Evolutionary conservation across 2,329 filamentous ascomycete genomes (phyloP).

Genomic region (Chrysoporthe austroafricana): DNA sequence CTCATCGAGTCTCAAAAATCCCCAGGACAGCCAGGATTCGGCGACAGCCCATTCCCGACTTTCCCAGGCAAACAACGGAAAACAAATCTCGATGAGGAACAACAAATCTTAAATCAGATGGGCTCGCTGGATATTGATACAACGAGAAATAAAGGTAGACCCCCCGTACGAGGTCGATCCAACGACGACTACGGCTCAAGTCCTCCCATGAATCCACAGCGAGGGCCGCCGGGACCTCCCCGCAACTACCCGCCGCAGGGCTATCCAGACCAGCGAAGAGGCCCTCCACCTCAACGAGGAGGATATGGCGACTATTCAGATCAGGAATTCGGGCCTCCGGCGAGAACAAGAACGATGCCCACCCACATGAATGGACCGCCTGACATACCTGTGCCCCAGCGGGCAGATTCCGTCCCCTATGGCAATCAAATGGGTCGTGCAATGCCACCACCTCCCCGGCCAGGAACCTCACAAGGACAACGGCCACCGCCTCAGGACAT

Average conservation of each 20-base stretch:
- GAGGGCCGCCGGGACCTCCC: slow-evolving; percentile 39
- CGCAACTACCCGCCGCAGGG: slow-evolving; percentile 43
- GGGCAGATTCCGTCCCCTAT: slow-evolving; percentile 51
- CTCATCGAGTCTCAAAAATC: slow-evolving; percentile 30
- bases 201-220: slow-evolving; percentile 42
- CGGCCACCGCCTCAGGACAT: slow-evolving; percentile 57
- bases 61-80: slow-evolving; percentile 47
- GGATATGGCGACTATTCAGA: slow-evolving; percentile 45
- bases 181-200: slow-evolving; percentile 36
- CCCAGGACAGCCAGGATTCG: slow-evolving; percentile 40
- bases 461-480: slow-evolving; percentile 58
- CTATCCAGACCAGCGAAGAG: slow-evolving; percentile 43
- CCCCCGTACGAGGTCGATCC: slow-evolving; percentile 31
- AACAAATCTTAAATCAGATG: slow-evolving; percentile 47
- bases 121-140: slow-evolving; percentile 43
- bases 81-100: slow-evolving; percentile 46
- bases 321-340: slow-evolving; percentile 53
- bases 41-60: slow-evolving; percentile 46
- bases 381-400: slow-evolving; percentile 40
- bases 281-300: slow-evolving; percentile 36
- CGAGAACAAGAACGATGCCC: slow-evolving; percentile 67
- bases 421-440: slow-evolving; percentile 49
- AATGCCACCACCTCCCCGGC: slow-evolving; percentile 51
- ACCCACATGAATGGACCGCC: slow-evolving; percentile 46
- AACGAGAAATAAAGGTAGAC: slow-evolving; percentile 24